Evolutionary conservation across 2,329 filamentous ascomycete genomes (phyloP), one percentile per base, ranked within the genome.

Genomic region (Chalara sp.): DNA sequence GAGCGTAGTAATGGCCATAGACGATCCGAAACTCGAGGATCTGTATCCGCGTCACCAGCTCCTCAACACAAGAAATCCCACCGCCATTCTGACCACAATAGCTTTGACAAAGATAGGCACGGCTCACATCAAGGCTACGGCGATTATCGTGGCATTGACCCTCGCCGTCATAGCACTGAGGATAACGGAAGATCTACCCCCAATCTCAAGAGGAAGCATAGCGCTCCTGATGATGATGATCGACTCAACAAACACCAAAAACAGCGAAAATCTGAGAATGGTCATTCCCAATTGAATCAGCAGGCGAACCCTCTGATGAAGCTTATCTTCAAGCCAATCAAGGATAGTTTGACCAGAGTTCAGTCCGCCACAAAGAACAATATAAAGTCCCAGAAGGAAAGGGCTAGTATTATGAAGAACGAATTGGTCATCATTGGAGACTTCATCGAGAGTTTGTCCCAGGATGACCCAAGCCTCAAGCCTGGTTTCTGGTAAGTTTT

Each of bases 11-110:
- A 81, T 59, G 79, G 83, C 7, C 74, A 82, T 57, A 81, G 84
- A 35, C 79, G 79, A 44, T 72, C 73, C 40, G 78, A 81, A 39
- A 75, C 78, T 53, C 72, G 73, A 30, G 74, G 74, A 6, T 83
- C 84, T 48, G 75, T 80, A 37, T 86, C 84, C 21, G 84, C 82
- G n/a, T 90, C 87, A 13, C 87, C 87, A 6, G 84, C 76, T 28
- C 84, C 86, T 3, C 72, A 73, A 32, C 64, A 68, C 47, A 65
- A 68, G 13, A 79, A 78, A 66, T 72, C 37, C 13, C 53, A 61
- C 43, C 61, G 63, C 21, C 51, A 58, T 40, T 49, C 57, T 32
- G 65, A 79, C 5, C 66, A 64, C 48, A 74, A 75, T 52, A 69
- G 72, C 55, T 70, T 72, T 37, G 74, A 76, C 13, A 71, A 75